These are phyloP conservation scores for Ceratobasidium sp. DNA, from an alignment of 1,284 basidiomycete genomes.

Conservation along the genomic window DNA sequence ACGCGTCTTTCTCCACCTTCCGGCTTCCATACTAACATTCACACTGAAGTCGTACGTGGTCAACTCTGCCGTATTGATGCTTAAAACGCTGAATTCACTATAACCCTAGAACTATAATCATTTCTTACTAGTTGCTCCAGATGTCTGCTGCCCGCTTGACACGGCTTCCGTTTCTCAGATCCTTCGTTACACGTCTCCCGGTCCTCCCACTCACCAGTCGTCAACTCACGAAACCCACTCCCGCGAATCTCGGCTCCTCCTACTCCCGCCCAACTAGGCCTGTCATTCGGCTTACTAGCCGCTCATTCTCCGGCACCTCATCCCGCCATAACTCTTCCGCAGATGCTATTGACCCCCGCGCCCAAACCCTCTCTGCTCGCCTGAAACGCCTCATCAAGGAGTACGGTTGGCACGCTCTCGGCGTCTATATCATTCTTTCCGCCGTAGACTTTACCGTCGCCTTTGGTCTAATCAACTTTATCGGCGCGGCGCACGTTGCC, in stretches of 20 bases:
- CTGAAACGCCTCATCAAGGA: constrained; percentile 88
- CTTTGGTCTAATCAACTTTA: constrained; percentile 84
- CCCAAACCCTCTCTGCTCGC: constrained; percentile 68
- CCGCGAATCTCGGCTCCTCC: constrained; percentile 11
- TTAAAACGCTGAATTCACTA: constrained; percentile 7
- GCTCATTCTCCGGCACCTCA: constrained; percentile 25
- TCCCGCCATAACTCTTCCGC: constrained; percentile 47
- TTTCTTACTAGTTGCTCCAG: not conserved
- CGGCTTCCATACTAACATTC: constrained; percentile 2
- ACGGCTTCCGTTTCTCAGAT: constrained; percentile 38
- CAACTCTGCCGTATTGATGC: constrained; percentile 8
- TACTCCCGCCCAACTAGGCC: constrained; percentile 17
- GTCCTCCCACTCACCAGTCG: constrained; percentile 55
- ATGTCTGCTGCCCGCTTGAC: constrained; percentile 32
- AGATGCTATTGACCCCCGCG: constrained; percentile 46
- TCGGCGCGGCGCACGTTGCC: constrained; percentile 91
- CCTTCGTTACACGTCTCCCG: constrained; percentile 53
- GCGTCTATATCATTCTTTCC: constrained; percentile 80
- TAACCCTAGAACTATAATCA: not conserved
- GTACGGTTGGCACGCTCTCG: constrained; percentile 93
- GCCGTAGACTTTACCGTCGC: constrained; percentile 82
- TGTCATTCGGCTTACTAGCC: constrained; percentile 24
- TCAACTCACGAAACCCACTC: constrained; percentile 36
- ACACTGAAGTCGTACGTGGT: constrained; percentile 38
- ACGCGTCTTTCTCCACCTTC: constrained; percentile 28